Conservation (phyloP, 768 basidiomycete species). For the Gelatoporia subvermispora region DNA sequence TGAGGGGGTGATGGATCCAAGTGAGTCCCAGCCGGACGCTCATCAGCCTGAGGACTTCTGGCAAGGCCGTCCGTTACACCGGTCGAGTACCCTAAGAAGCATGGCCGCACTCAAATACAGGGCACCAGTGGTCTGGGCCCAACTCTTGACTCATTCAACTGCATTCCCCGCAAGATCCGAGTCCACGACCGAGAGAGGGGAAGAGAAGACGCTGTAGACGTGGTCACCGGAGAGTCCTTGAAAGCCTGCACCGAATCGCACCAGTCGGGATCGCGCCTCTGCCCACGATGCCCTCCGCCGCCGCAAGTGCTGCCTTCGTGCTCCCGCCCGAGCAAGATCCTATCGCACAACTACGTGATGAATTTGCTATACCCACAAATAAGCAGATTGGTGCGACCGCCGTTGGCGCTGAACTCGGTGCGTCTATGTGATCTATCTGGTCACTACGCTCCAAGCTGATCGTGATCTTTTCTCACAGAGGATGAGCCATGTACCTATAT, state of each 20-base stretch:
- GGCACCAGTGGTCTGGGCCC: no score
- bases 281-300: background rate
- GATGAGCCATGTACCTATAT: constrained; percentile 66
- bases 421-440: background rate
- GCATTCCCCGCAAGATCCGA: no score
- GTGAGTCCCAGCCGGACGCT: no score
- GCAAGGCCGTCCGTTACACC: no score
- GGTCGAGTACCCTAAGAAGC: no score
- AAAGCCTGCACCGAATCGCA: background rate
- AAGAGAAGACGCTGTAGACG: background rate
- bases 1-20: no score
- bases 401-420: constrained; percentile 17
- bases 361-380: constrained; percentile 46
- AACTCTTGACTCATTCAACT: no score
- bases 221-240: background rate
- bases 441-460: background rate
- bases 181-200: no score
- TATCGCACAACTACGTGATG: constrained; percentile 25
- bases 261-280: background rate
- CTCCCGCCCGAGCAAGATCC: constrained; percentile 12
- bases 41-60: no score
- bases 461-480: constrained; percentile 8
- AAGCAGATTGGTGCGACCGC: constrained; percentile 21
- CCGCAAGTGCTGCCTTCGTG: constrained; percentile 8
- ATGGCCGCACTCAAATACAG: no score